Evolutionary conservation across 768 basidiomycete species (phyloP).

Genomic region (Serendipita sp.): DNA sequence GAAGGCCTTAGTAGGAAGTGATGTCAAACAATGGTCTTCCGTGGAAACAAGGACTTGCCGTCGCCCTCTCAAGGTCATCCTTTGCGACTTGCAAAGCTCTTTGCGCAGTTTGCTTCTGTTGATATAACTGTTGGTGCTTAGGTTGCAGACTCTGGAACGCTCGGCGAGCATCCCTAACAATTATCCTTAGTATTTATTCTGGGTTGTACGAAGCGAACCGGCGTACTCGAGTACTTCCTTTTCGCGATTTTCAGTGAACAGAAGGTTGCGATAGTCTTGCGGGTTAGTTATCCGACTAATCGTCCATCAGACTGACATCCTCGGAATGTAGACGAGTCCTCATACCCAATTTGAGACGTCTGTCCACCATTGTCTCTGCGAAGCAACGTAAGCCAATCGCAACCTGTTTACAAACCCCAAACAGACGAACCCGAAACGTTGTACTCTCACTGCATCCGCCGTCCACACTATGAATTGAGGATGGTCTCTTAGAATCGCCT

Average conservation of each 20-base stretch:
- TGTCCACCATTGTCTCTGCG: slow-evolving; percentile 48
- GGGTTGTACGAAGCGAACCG: not conserved
- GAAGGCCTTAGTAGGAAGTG: not conserved
- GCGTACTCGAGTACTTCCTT: not conserved
- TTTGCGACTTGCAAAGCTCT: not conserved
- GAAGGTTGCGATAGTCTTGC: not conserved
- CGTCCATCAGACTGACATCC: not conserved
- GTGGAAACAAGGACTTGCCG: not conserved
- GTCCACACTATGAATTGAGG: slow-evolving; percentile 42
- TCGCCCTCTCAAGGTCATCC: not conserved
- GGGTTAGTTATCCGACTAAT: not conserved
- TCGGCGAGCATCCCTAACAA: not conserved
- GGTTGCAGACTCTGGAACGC: not conserved
- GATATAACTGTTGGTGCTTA: not conserved
- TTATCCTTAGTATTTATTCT: not conserved
- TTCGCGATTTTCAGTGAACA: not conserved
- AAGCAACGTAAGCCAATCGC: not conserved
- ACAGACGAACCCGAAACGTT: slow-evolving; percentile 42
- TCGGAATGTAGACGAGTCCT: not conserved
- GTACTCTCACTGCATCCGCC: slow-evolving; percentile 44
- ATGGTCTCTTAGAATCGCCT: slow-evolving; percentile 31
- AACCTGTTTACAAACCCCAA: slow-evolving; percentile 1
- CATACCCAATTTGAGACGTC: slow-evolving; percentile 20
- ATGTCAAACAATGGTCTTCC: not conserved
- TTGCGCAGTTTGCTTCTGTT: not conserved